Evolutionary conservation across 2,329 filamentous ascomycete species (phyloP), one percentile per base, ranked within the genome.

Genomic region (Trichothecium roseum): DNA sequence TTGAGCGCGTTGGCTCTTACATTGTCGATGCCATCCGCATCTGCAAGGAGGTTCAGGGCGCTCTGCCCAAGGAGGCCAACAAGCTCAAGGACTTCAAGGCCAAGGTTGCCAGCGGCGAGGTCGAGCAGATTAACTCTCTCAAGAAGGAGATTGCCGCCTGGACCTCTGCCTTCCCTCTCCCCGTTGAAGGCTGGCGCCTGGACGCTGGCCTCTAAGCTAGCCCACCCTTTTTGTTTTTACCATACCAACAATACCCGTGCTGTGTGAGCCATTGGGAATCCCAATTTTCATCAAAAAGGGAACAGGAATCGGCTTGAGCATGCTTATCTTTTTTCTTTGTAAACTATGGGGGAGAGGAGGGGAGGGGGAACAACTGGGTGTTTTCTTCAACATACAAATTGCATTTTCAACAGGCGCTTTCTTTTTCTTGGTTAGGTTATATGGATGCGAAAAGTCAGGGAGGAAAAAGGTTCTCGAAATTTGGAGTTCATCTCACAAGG

Each of bases 81-180:
- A 95, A 93, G 79, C 84, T 94, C 62, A 96, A 96, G 80, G 91
- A 98, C 72, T 96, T 98, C 82, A 93, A 89, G 74, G 79, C 78
- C 58, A 89, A 86, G 75, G 85, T 94, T 42, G 76, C 83, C 39
- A 67, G 72, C 47, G 88, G 86, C 45, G 74, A 81, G 54, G 72
- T 94, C 33, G 63, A 75, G 42, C 84, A 88, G 69, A 89, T 98
- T 65, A 79, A 83, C 59, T 74, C 72, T 48, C 73, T 94, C 58
- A 84, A 80, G 69, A 82, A 86, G 69, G 89, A 96, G 74, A 87
- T 98, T 58, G 71, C 85, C 32, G 66, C 66, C 33, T 98, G 89
- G 89, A 85, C 84, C 56, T 74, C 72, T 57, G 77, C 74, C 47
- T 98, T 95, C 83, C 91, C 91, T 54, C 82, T 98, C 43, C 91